A percentile compares a stretch with the other conserved stretches of the same genome.
phyloP scores from a whole-genome alignment of 1,284 basidiomycete genomes.

The Puccinia coronata region DNA sequence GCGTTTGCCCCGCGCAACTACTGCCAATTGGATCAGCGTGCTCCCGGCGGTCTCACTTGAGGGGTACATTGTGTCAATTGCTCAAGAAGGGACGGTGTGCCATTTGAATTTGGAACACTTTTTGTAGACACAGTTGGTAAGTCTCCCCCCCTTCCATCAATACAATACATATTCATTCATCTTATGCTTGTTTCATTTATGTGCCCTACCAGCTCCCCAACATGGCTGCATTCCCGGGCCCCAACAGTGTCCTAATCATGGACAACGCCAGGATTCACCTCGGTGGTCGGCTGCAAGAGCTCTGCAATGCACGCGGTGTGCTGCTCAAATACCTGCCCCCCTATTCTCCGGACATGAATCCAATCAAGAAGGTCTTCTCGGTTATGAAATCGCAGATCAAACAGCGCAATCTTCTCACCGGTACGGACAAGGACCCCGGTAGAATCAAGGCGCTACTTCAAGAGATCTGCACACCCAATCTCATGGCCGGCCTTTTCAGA shows the following conservation, averaged over 20 bases:
- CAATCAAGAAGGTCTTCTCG: slow-evolving; percentile 8
- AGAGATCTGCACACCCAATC: neutral
- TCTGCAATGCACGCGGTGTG: neutral
- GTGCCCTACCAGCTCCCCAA: neutral
- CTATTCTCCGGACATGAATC: slow-evolving; percentile 24
- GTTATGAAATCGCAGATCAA: neutral
- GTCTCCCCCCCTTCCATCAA: too few species aligned
- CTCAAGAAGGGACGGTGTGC: neutral
- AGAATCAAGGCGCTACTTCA: neutral
- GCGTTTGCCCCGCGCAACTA: neutral
- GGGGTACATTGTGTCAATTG: neutral
- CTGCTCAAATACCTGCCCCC: neutral
- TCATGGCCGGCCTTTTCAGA: neutral
- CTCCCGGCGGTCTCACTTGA: neutral
- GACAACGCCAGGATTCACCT: neutral
- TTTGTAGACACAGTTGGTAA: neutral
- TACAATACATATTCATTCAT: too few species aligned
- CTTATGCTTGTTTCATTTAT: neutral
- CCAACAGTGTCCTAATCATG: neutral
- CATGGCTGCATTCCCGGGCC: neutral
- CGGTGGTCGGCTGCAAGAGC: neutral
- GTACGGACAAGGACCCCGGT: neutral
- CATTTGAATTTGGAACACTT: neutral
- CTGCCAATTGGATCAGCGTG: neutral
- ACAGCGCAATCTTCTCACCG: neutral